Base-by-base conservation (phyloP, 73 alveolate genomes). In the Symbiodinium natans region DNA sequence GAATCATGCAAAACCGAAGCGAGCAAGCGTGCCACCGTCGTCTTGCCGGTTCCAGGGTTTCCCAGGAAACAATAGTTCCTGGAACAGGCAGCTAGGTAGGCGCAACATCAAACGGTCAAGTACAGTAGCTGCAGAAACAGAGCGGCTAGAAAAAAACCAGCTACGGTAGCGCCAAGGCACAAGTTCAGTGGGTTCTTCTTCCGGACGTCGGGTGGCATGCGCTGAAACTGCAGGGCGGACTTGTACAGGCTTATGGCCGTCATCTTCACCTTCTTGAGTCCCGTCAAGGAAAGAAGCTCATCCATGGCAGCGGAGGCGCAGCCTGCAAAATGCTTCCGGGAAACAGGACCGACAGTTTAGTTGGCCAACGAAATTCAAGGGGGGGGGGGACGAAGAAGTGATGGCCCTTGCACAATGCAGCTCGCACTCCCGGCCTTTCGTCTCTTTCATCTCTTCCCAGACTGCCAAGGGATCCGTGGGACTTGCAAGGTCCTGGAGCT, bases 21-120 rank as follows among this genome's bases (percentile, higher is more conserved):
- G 54, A 90, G 42, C 33, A 90, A 6, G 15, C 88, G 36, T 31
- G 97, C 97, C 41, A 90, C 97, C 10, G 97, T 90, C 17, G 97
- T 90, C 80, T 90, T 90, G 11, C 97, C 89, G n/a, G 97, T 90
- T 41, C 97, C 97, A 5, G 97, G 97, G 34, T 90, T 90, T 8
- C 97, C 97, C 75, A 90, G 40, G 89, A 74, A 90, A 19, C 89
- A 68, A 15, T 73, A 90, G n/a, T 90, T 90, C 95, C 95, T 87
- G 10, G 52, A 6, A 59, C 27, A 59, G 36, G 29, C 41, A 8
- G 63, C 8, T 48, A 10, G 23, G n/a, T n/a, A n/a, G n/a, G n/a
- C n/a, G n/a, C n/a, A n/a, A n/a, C n/a, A n/a, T n/a, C n/a, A n/a
- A n/a, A n/a, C n/a, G n/a, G n/a, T n/a, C n/a, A n/a, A n/a, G n/a